A percentile compares a stretch with the other conserved stretches of the same genome.
Evolutionary conservation across 345 rosid genomes (phyloP).

Genomic region (Pelargonium nanum): DNA sequence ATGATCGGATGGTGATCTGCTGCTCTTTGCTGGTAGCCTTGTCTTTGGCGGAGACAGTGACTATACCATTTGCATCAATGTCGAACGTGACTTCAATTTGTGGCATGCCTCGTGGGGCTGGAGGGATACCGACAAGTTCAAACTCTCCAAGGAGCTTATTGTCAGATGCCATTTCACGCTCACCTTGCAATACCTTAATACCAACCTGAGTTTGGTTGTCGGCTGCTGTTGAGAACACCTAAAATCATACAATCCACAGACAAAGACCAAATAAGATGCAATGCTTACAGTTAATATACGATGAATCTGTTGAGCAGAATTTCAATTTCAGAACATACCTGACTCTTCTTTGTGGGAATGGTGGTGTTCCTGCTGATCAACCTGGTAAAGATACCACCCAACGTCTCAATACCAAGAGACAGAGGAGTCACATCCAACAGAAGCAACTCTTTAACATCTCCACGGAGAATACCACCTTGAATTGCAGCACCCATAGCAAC

Average conservation of each 20-base stretch:
- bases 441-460: conserved; percentile 84
- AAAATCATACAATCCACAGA: not conserved
- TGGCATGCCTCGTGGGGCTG: conserved; percentile 77
- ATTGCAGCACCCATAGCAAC: conserved; percentile 89
- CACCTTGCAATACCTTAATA: conserved; percentile 82
- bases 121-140: conserved; percentile 79
- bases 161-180: conserved; percentile 84
- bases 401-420: conserved; percentile 83
- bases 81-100: conserved; percentile 88
- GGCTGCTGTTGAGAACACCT: conserved; percentile 89
- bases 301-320: not conserved
- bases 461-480: conserved; percentile 86
- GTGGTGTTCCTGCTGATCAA: conserved; percentile 71
- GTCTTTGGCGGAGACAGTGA: conserved; percentile 87
- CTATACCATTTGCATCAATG: conserved; percentile 85
- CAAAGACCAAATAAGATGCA: not conserved
- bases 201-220: conserved; percentile 88
- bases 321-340: conserved; percentile 22
- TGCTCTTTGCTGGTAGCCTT: conserved; percentile 71
- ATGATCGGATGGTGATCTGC: conserved; percentile 80
- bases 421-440: conserved; percentile 86
- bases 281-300: not conserved
- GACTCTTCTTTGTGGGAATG: conserved; percentile 82
- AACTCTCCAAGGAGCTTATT: conserved; percentile 77
- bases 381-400: conserved; percentile 72